Evolutionary conservation across 805 yeast species (phyloP).

Genomic region (Pichia californica): DNA sequence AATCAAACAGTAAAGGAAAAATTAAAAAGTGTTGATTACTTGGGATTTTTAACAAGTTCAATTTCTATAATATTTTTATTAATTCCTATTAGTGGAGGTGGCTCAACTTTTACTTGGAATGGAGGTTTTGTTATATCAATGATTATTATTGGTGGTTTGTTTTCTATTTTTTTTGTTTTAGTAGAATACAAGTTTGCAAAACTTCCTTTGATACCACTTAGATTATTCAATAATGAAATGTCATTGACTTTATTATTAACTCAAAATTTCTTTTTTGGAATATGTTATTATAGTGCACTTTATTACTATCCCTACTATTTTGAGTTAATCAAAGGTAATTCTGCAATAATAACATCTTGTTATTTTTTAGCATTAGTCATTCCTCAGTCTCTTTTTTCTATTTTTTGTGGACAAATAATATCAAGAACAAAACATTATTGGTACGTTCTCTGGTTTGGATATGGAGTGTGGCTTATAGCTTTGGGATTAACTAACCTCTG

Average conservation of each 20-base stretch:
- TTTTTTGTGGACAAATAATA: slow-evolving; percentile 41
- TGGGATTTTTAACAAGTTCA: slow-evolving; percentile 44
- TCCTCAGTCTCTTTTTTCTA: slow-evolving; percentile 36
- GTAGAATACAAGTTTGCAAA: slow-evolving; percentile 44
- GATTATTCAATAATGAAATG: slow-evolving; percentile 31
- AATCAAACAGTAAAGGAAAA: neutral
- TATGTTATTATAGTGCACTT: slow-evolving; percentile 39
- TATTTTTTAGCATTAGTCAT: slow-evolving; percentile 40
- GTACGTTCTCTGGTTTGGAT: slow-evolving; percentile 35
- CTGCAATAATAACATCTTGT: slow-evolving; percentile 34
- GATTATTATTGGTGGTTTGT: slow-evolving; percentile 37
- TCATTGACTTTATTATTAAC: slow-evolving; percentile 31
- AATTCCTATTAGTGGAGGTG: slow-evolving; percentile 59
- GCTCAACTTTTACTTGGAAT: slow-evolving; percentile 51
- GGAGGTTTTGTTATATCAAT: slow-evolving; percentile 36
- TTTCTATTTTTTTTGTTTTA: slow-evolving; percentile 37
- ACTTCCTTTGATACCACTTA: slow-evolving; percentile 50
- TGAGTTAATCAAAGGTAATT: slow-evolving; percentile 38
- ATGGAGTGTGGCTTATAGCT: slow-evolving; percentile 34
- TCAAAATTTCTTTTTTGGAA: slow-evolving; percentile 43
- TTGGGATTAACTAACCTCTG: slow-evolving; percentile 26
- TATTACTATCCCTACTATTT: slow-evolving; percentile 46
- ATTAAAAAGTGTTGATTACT: slow-evolving; percentile 43
- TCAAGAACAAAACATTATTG: slow-evolving; percentile 38
- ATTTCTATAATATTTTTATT: slow-evolving; percentile 43